Conservation (phyloP, 2,329 filamentous ascomycete genomes). For the Emericellopsis atlantica region DNA sequence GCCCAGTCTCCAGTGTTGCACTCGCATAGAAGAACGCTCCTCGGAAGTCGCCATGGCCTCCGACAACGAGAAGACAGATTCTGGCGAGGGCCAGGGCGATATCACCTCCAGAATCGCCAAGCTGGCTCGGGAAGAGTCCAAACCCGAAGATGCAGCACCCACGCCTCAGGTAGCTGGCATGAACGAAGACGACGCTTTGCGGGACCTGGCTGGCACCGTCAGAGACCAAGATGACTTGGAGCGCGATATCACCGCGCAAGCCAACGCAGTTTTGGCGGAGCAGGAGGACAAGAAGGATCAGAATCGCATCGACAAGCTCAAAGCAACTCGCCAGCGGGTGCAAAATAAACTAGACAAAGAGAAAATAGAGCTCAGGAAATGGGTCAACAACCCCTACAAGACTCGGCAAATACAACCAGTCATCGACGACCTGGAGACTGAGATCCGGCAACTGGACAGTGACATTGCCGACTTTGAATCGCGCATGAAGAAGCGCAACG, state of each 20-base stretch:
- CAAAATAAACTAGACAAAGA: conserved; percentile 50
- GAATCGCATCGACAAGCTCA: conserved; percentile 47
- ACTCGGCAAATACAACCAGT: conserved; percentile 50
- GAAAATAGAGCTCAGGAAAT: conserved; percentile 30
- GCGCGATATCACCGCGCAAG: conserved; percentile 62
- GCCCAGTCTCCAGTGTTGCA: no score
- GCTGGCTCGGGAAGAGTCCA: conserved; percentile 4
- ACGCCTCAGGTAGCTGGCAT: conserved; percentile 14
- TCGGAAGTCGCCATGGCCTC: conserved; percentile 3
- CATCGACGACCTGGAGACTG: conserved; percentile 51
- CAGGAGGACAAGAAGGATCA: conserved; percentile 51
- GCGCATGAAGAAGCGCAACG: conserved; percentile 66
- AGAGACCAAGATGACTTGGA: conserved; percentile 85
- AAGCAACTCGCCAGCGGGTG: conserved; percentile 43
- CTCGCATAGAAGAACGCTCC: no score
- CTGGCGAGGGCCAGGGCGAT: not conserved
- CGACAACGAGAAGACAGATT: conserved; percentile 1
- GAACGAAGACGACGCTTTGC: conserved; percentile 48
- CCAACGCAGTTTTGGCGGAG: conserved; percentile 45
- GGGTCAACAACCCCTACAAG: conserved; percentile 30
- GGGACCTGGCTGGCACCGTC: conserved; percentile 53
- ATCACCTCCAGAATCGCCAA: conserved; percentile 3
- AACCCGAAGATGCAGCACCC: not conserved
- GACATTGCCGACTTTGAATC: conserved; percentile 72
- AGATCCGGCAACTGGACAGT: conserved; percentile 50